These are phyloP conservation scores for Sporothrix luriei DNA, from an alignment of 2,329 filamentous ascomycete genomes.

Conservation along the genomic window DNA sequence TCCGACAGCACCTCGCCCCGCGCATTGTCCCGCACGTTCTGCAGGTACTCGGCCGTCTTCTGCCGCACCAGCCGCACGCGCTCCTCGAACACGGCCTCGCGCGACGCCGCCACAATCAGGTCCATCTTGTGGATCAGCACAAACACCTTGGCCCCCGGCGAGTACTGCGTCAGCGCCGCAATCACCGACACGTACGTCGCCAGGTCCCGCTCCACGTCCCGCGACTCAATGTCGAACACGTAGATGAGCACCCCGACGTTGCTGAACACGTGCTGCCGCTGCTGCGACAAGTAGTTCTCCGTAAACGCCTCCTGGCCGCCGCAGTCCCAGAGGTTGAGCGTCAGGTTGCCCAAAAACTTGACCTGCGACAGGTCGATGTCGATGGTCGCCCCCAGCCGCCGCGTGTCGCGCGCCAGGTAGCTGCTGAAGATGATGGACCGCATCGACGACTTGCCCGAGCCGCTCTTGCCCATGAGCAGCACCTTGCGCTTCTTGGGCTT, in stretches of 20 bases:
- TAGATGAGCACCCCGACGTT: conserved; percentile 97
- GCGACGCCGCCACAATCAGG: conserved; percentile 77
- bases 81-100: conserved; percentile 81
- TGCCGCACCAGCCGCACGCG: conserved; percentile 74
- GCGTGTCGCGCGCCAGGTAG: conserved; percentile 94
- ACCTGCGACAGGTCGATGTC: conserved; percentile 98
- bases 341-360: conserved; percentile 97
- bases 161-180: conserved; percentile 83
- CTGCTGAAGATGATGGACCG: conserved; percentile 98
- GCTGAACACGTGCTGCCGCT: conserved; percentile 93
- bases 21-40: conserved; percentile 43
- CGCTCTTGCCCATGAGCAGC: conserved; percentile 90
- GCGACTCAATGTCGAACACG: conserved; percentile 97
- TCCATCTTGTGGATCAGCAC: conserved; percentile 99
- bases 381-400: conserved; percentile 91
- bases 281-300: conserved; percentile 95
- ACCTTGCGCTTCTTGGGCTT: conserved; percentile 86
- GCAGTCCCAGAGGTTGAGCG: conserved; percentile 97
- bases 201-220: conserved; percentile 90
- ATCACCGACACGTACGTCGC: conserved; percentile 92
- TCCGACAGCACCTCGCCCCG: conserved; percentile 36
- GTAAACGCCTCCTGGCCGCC: conserved; percentile 98
- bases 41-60: conserved; percentile 64
- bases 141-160: conserved; percentile 79
- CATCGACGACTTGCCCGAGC: conserved; percentile 98